A percentile compares a stretch with the other conserved stretches of the same genome.
Evolutionary conservation across 768 basidiomycete species (phyloP).

Genomic region (Lentinula boryana): DNA sequence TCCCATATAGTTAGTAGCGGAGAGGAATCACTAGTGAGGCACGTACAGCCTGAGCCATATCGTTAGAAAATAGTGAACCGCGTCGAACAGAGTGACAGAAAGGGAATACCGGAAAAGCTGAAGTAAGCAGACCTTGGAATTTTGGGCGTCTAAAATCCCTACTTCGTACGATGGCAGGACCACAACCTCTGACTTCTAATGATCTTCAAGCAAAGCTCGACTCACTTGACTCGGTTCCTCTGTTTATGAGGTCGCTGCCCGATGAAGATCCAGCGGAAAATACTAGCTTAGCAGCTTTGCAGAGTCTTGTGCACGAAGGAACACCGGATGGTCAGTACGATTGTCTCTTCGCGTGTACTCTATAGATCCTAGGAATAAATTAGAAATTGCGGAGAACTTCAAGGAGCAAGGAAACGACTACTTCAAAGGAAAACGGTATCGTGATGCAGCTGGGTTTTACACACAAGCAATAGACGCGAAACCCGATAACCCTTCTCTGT

Average conservation of each 20-base stretch:
- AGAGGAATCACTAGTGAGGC: neutral
- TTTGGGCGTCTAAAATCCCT: neutral
- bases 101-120: neutral
- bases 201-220: slow-evolving; percentile 33
- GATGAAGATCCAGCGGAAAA: slow-evolving; percentile 55
- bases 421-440: slow-evolving; percentile 78
- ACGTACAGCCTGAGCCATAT: slow-evolving; percentile 5
- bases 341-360: neutral
- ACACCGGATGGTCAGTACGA: slow-evolving; percentile 83
- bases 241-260: slow-evolving; percentile 92
- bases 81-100: neutral
- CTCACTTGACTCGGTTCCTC: slow-evolving; percentile 60
- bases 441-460: slow-evolving; percentile 88
- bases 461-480: slow-evolving; percentile 84
- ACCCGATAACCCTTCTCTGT: slow-evolving; percentile 53
- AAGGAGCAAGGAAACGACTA: slow-evolving; percentile 96
- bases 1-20: neutral
- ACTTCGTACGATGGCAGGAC: slow-evolving; percentile 19
- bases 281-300: slow-evolving; percentile 70
- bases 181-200: slow-evolving; percentile 25
- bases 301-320: slow-evolving; percentile 83
- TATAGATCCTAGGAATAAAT: neutral
- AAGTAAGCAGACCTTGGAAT: neutral
- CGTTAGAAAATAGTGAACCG: neutral
- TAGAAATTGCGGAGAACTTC: slow-evolving; percentile 89